Conservation (phyloP, 305 asterid genomes). For the Rubia occidens region DNA sequence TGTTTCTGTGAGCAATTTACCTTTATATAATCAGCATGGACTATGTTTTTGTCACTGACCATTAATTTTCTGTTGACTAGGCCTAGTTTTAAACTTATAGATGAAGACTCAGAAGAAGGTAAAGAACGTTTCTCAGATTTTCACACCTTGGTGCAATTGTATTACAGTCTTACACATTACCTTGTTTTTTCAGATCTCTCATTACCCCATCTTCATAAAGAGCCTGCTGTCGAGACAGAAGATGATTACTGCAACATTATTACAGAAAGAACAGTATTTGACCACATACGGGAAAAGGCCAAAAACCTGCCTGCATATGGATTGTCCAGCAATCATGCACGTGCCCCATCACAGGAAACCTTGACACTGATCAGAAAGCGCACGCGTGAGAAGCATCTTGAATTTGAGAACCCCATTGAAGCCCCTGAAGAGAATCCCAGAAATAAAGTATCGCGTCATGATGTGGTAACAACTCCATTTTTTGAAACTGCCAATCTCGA, state of each 20-base stretch:
- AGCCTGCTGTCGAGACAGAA: conserved; percentile 35
- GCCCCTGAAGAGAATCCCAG: conserved; percentile 29
- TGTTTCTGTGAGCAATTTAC: neutral
- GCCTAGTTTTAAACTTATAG: conserved; percentile 89
- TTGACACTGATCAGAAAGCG: conserved; percentile 70
- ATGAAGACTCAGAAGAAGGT: conserved; percentile 71
- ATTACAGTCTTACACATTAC: conserved; percentile 13
- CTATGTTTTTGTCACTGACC: conserved; percentile 9
- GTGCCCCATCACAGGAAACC: conserved; percentile 64
- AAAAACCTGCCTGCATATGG: conserved; percentile 55
- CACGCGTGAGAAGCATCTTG: conserved; percentile 57
- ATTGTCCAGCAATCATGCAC: conserved; percentile 28
- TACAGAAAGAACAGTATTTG: conserved; percentile 63
- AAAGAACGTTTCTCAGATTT: conserved; percentile 16
- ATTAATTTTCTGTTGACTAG: conserved; percentile 37
- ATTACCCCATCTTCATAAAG: conserved; percentile 20
- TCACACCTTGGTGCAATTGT: conserved; percentile 14
- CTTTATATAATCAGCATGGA: no score
- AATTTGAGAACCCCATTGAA: conserved; percentile 35
- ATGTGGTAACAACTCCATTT: conserved; percentile 18
- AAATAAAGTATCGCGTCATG: conserved; percentile 24
- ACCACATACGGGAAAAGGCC: conserved; percentile 75
- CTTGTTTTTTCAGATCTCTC: conserved; percentile 9
- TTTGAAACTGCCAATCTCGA: conserved; percentile 26
- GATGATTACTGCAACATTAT: conserved; percentile 77